These are phyloP conservation scores for Parathielavia appendiculata DNA, from an alignment of 495 filamentous ascomycete genomes.

Conservation along the genomic window DNA sequence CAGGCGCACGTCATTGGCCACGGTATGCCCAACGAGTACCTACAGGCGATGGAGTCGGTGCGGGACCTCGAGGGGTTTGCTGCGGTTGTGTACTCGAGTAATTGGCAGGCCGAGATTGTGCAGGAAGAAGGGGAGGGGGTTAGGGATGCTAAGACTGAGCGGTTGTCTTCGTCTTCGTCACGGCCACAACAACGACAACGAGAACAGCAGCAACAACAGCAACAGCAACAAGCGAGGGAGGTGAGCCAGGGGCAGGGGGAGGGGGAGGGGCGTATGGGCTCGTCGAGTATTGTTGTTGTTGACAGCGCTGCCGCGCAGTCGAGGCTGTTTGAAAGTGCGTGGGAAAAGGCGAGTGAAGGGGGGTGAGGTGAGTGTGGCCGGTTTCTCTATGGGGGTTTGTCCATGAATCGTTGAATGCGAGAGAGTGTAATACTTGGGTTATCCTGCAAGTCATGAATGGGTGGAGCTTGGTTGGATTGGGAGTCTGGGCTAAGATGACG, in stretches of 20 bases:
- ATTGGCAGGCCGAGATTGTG: slow-evolving; percentile 71
- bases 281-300: slow-evolving; percentile 45
- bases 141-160: neutral
- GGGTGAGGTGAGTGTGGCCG: neutral
- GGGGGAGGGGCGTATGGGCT: slow-evolving; percentile 10
- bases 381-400: neutral
- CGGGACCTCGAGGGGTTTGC: slow-evolving; percentile 89
- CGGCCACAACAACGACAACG: too few relatives aligned
- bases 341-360: slow-evolving; percentile 49
- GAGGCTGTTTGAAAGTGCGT: slow-evolving; percentile 57
- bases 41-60: slow-evolving; percentile 75
- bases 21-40: slow-evolving; percentile 80
- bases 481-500: slow-evolving; percentile 5
- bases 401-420: neutral
- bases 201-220: slow-evolving; percentile 1
- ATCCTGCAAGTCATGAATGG: neutral
- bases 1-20: slow-evolving; percentile 88
- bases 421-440: neutral
- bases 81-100: slow-evolving; percentile 88
- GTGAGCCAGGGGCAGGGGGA: neutral
- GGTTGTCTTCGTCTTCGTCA: too few relatives aligned
- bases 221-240: slow-evolving; percentile 5
- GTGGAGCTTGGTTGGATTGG: neutral
- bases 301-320: slow-evolving; percentile 38
- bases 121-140: slow-evolving; percentile 30